Evolutionary conservation across 2,329 filamentous ascomycete genomes (phyloP).

Genomic region (Aspergillus puulaauensis): DNA sequence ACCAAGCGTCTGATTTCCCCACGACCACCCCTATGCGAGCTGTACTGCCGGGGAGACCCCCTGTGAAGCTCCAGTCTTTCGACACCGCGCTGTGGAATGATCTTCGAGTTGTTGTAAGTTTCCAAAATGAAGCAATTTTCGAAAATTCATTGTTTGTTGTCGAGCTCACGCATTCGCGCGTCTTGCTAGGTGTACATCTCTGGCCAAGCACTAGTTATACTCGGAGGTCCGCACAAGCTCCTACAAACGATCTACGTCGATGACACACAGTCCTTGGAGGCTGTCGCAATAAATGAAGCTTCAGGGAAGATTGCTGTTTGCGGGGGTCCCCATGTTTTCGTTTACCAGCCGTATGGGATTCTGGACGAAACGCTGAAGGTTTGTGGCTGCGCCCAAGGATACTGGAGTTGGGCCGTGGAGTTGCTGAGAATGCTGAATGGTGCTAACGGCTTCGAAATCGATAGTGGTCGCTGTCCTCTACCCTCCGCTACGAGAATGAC

Average conservation of each 20-base stretch:
- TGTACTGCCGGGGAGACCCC: slow-evolving; percentile 76
- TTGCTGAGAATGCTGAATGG: background rate
- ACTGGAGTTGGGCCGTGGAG: background rate
- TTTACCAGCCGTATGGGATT: slow-evolving; percentile 74
- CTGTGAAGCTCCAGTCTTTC: slow-evolving; percentile 74
- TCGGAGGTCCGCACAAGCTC: slow-evolving; percentile 70
- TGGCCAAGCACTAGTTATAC: slow-evolving; percentile 81
- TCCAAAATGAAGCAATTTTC: background rate
- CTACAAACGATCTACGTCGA: slow-evolving; percentile 91
- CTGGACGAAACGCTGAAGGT: slow-evolving; percentile 75
- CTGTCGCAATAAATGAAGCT: slow-evolving; percentile 76
- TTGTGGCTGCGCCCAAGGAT: slow-evolving; percentile 17
- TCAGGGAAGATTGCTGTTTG: slow-evolving; percentile 83
- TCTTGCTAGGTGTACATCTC: slow-evolving; percentile 75
- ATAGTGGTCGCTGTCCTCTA: slow-evolving; percentile 61
- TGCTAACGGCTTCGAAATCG: slow-evolving; percentile 10
- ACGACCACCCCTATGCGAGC: slow-evolving; percentile 65
- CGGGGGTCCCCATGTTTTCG: slow-evolving; percentile 64
- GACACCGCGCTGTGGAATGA: slow-evolving; percentile 72
- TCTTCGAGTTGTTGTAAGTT: slow-evolving; percentile 68
- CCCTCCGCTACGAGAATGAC: slow-evolving; percentile 45
- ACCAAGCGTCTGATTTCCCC: slow-evolving; percentile 25
- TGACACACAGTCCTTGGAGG: slow-evolving; percentile 66
- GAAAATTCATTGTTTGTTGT: background rate
- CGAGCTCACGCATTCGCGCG: slow-evolving; percentile 16